Conservation (phyloP, 2,329 filamentous ascomycete species). For the Annulohypoxylon truncatum region DNA sequence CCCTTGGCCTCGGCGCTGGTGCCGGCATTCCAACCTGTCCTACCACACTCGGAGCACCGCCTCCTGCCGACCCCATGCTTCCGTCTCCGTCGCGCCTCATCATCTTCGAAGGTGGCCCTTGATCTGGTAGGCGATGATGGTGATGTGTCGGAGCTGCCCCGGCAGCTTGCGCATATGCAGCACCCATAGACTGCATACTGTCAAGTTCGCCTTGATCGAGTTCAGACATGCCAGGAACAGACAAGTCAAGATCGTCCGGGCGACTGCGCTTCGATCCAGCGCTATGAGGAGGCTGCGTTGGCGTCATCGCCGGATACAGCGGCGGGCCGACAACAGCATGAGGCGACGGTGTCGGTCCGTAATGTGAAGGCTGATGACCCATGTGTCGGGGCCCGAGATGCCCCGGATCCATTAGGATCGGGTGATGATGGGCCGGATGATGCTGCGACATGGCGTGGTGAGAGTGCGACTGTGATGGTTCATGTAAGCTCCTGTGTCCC, state of each 20-base stretch:
- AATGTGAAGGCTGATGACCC: conserved; percentile 65
- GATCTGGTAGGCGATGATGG: conserved; percentile 83
- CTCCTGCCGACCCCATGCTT: conserved; percentile 55
- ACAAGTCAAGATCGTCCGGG: conserved; percentile 69
- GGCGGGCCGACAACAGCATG: conserved; percentile 60
- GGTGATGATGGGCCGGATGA: conserved; percentile 63
- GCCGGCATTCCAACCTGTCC: conserved; percentile 88
- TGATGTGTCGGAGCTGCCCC: conserved; percentile 73
- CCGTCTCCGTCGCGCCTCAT: conserved; percentile 68
- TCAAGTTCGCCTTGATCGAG: conserved; percentile 67
- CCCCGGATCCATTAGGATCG: conserved; percentile 67
- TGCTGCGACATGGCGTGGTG: conserved; percentile 57
- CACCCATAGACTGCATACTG: conserved; percentile 66
- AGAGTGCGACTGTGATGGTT: conserved; percentile 54
- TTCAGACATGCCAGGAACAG: conserved; percentile 61
- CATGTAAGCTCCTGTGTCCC: conserved; percentile 60
- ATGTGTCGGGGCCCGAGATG: conserved; percentile 64
- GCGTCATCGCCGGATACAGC: conserved; percentile 63
- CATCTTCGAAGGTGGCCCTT: conserved; percentile 75
- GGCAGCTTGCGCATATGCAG: conserved; percentile 61
- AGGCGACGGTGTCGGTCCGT: conserved; percentile 60
- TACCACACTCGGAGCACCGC: conserved; percentile 83
- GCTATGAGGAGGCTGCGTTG: conserved; percentile 50
- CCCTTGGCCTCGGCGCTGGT: conserved; percentile 82
- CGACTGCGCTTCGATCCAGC: conserved; percentile 63